A percentile compares a stretch with the other conserved stretches of the same genome.
Conservation (phyloP, 495 filamentous ascomycete species). For the Penicillium coprophilum region DNA sequence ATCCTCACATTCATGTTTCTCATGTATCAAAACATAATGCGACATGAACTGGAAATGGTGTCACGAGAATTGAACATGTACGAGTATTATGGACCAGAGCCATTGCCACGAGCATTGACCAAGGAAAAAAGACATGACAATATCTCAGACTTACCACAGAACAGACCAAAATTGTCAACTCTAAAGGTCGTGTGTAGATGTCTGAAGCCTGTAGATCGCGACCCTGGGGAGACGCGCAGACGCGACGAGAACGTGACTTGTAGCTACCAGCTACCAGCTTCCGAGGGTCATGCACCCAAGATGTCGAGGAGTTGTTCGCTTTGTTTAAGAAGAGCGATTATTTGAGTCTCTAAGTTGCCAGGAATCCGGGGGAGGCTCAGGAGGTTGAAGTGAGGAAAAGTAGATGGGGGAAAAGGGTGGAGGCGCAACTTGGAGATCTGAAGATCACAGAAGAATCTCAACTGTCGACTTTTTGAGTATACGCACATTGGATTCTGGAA, state of each 20-base stretch:
- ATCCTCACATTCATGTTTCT: background rate
- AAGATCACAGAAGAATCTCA: conserved; percentile 15
- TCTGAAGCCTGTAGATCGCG: conserved; percentile 19
- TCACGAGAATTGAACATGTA: background rate
- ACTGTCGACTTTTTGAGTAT: background rate
- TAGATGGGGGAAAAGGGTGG: conserved; percentile 5
- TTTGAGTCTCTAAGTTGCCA: background rate
- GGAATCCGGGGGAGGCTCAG: background rate
- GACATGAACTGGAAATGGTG: conserved; percentile 1
- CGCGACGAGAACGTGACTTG: conserved; percentile 32
- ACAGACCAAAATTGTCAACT: background rate
- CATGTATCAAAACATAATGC: background rate
- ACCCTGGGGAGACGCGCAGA: conserved; percentile 30
- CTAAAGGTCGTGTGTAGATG: background rate
- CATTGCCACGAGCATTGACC: background rate
- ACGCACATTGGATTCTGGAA: background rate
- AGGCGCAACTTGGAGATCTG: conserved; percentile 8
- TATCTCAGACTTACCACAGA: background rate
- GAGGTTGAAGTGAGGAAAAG: conserved; percentile 7
- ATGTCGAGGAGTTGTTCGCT: background rate
- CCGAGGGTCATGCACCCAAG: conserved; percentile 10
- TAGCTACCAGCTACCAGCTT: background rate
- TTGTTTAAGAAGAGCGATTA: background rate
- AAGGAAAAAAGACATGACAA: background rate
- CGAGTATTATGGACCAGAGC: background rate